Evolutionary conservation across 768 basidiomycete species (phyloP), one percentile per base, ranked within the genome.

Genomic region (Lactarius hatsudake): DNA sequence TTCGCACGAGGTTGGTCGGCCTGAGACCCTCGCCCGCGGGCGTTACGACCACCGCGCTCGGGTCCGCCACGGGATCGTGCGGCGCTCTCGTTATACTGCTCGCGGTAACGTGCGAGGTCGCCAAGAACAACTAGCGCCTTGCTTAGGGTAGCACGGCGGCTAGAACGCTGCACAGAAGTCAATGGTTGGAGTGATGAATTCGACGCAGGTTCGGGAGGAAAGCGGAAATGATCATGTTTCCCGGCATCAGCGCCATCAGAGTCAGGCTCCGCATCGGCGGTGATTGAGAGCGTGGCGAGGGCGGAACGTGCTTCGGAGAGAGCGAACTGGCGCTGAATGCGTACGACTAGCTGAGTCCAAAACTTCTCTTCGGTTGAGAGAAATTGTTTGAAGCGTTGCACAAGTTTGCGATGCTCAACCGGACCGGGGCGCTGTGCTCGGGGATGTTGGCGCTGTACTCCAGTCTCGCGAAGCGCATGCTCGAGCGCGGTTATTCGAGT

Each of bases 71-170:
- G 84, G 20, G 87, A 82, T 61, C 88, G 81, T 28, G 88, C 83
- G 34, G 85, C 83, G 59, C 82, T 77, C 69, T 94, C 93, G 72
- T 87, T 91, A 73, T 96, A 97, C 51, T 90, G 86, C 72, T 98
- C 96, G 65, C 89, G 84, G 78, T 99, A 99, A 51, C 97, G 84
- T 66, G 94, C 92, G 58, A 99, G 88, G 73, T 99, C 97, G 13
- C 97, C 97, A 10, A 96, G 83, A 75, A 91, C 96, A 23, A 98
- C 87, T 62, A 99, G 80, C 9, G 90, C 88, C 78, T 96, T 97
- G 79, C 88, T 90, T 53, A 95, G 78, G 54, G 92, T 87, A 12
- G 86, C 84, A n/a, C 96, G 79, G 64, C 87, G 84, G 67, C 81
- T 81, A 64, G 84, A 83, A 60, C 84, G 85, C 72, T 90, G 85